Evolutionary conservation across 257 asterid species (phyloP).

Genomic region (Osmanthus fragrans): DNA sequence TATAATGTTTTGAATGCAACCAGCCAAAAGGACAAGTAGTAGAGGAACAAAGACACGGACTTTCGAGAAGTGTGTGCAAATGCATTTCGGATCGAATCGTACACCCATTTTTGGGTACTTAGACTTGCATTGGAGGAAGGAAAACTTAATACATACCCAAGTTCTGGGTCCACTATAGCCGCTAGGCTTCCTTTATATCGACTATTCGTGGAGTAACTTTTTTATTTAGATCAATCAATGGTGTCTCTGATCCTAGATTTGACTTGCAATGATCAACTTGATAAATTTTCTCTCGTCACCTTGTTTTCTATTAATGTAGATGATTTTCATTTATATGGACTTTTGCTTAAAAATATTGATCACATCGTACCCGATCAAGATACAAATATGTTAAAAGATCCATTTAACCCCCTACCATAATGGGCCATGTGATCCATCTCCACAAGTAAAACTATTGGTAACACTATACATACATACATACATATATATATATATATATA

Average conservation of each 20-base stretch:
- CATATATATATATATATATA: too few species aligned
- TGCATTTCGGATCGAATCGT: slow-evolving; percentile 84
- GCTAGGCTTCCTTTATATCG: slow-evolving; percentile 85
- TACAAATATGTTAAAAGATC: slow-evolving; percentile 36
- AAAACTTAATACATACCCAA: slow-evolving; percentile 34
- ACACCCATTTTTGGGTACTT: slow-evolving; percentile 67
- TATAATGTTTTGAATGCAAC: slow-evolving; percentile 18
- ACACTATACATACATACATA: too few species aligned
- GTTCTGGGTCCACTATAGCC: slow-evolving; percentile 68
- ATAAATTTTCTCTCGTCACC: slow-evolving; percentile 34
- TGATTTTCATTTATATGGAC: slow-evolving; percentile 64
- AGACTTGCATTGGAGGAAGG: slow-evolving; percentile 53
- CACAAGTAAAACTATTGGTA: not conserved
- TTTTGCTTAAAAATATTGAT: slow-evolving; percentile 66
- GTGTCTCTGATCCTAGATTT: slow-evolving; percentile 36
- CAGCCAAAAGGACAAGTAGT: slow-evolving; percentile 23
- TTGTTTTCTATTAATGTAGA: slow-evolving; percentile 58
- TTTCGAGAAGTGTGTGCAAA: slow-evolving; percentile 77
- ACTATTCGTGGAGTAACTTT: slow-evolving; percentile 67
- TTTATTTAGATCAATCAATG: slow-evolving; percentile 69
- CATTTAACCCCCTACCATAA: slow-evolving; percentile 24
- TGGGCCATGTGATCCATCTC: slow-evolving; percentile 13
- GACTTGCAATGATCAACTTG: slow-evolving; percentile 31
- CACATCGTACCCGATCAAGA: slow-evolving; percentile 27
- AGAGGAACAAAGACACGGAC: slow-evolving; percentile 42